Evolutionary conservation across 805 yeast species (phyloP), one percentile per base, ranked within the genome.

Genomic region (Henningerozyma blattae): DNA sequence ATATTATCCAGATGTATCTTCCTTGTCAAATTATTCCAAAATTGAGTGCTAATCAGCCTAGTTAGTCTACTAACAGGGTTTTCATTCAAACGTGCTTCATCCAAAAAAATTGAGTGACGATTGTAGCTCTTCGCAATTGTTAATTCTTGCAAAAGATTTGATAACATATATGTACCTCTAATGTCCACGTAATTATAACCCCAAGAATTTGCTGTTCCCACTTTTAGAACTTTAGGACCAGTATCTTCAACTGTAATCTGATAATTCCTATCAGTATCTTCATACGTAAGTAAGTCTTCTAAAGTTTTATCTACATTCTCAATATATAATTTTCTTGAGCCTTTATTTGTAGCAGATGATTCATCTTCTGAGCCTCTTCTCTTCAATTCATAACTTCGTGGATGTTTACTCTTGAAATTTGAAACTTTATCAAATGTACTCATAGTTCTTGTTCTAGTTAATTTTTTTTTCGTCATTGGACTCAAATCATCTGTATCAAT

Each of bases 91-190:
- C 94, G 59, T 7, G 77, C 79, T 54, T 86, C 95, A 54, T 85
- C 94, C 39, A 86, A 58, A 31, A 83, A 64, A 65, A 85, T 75
- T 49, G 75, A 80, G 41, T 73, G 76, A 42, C 87, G 67, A 6
- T 94, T 94, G 53, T 76, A 70, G 37, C 79, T 63, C 51, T 81
- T 75, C 10, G 95, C 95, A 39, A 85, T 74, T 1, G 95, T 84
- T 43, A 86, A 65, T 57, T 86, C 96, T 59, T 86, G 95, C 37
- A 86, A 65, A 25, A 87, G 58, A 55, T 87, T 87, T 0, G 91
- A 77, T 30, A 86, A 61, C 87, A 81, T 81, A 50, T 86, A 86
- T 0, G 95, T 86, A 5, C 96, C 96, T 39, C 94, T 62, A 36
- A 86, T 68, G 40, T 77, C 82, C 34, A 70, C 69, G 45, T 72